Conservation (phyloP, 208 protist genomes). For the Leishmania lainsoni region DNA sequence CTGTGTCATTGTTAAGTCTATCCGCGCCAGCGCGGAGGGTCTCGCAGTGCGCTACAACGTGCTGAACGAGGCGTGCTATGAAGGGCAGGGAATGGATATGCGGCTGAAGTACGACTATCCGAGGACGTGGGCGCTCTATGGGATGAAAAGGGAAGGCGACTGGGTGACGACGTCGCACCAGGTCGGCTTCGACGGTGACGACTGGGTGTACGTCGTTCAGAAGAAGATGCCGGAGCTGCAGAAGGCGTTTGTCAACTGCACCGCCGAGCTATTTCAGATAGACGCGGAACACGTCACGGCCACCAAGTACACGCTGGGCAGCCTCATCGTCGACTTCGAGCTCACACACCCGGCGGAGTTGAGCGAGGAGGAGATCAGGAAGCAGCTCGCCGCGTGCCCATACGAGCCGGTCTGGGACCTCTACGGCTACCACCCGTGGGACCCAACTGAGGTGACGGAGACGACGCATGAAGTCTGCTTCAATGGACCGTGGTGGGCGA, state of each 20-base stretch:
- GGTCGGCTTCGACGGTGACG: conserved; percentile 74
- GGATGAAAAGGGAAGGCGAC: conserved; percentile 19
- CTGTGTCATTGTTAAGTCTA: conserved; percentile 27
- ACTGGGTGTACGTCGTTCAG: conserved; percentile 63
- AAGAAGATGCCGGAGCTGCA: conserved; percentile 38
- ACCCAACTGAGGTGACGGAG: conserved; percentile 27
- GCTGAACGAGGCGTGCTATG: conserved; percentile 16
- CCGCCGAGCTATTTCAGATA: conserved; percentile 39
- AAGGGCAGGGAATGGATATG: conserved; percentile 26
- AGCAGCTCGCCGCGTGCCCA: conserved; percentile 37
- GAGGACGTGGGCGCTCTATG: conserved; percentile 52
- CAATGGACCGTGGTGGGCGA: conserved; percentile 54
- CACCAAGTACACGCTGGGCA: conserved; percentile 28
- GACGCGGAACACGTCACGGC: conserved; percentile 37
- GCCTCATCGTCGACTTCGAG: conserved; percentile 52
- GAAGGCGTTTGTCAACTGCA: conserved; percentile 34
- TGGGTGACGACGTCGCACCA: conserved; percentile 55
- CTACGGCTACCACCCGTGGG: conserved; percentile 47
- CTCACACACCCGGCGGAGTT: conserved; percentile 43
- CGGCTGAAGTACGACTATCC: conserved; percentile 45
- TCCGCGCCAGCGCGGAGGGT: conserved; percentile 26
- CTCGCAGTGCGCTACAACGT: conserved; percentile 45
- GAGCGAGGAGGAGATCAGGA: conserved; percentile 37
- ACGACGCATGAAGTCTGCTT: conserved; percentile 45
- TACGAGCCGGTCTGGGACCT: conserved; percentile 61